phyloP scores from a whole-genome alignment of 2,329 filamentous ascomycete genomes.

The Harringtonia lauricola region DNA sequence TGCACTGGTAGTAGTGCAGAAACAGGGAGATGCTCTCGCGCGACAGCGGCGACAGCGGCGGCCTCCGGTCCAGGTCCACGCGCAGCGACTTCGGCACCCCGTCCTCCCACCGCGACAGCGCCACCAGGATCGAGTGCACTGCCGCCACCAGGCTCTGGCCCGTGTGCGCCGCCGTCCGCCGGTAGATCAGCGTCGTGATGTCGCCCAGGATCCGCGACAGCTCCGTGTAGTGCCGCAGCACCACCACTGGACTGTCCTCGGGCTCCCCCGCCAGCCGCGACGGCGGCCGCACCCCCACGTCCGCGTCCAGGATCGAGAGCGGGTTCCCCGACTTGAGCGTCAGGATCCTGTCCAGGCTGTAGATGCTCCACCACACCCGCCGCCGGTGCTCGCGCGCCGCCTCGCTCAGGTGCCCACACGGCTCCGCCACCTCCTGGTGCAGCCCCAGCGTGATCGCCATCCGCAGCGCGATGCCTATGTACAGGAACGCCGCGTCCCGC shows the following conservation, averaged over 20 bases:
- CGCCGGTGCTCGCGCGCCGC: constrained; percentile 35
- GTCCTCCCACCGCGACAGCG: constrained; percentile 37
- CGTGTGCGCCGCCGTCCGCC: constrained; percentile 22
- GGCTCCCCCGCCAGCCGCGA: constrained; percentile 25
- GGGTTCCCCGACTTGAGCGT: constrained; percentile 44
- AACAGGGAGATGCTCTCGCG: constrained; percentile 28
- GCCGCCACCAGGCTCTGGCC: constrained; percentile 32
- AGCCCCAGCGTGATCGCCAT: constrained; percentile 46
- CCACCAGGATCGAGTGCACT: constrained; percentile 37
- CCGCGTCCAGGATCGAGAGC: constrained; percentile 41
- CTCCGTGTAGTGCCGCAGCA: constrained; percentile 39
- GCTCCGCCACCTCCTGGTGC: constrained; percentile 37
- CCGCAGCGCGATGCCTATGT: constrained; percentile 40
- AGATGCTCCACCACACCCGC: constrained; percentile 45
- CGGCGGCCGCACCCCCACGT: constrained; percentile 33
- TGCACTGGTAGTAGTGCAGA: constrained; percentile 44
- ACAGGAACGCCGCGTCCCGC: constrained; percentile 42
- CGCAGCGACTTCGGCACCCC: constrained; percentile 34
- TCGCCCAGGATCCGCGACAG: constrained; percentile 40
- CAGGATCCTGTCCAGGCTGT: constrained; percentile 41
- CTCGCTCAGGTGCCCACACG: constrained; percentile 23
- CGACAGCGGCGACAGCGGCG: constrained; percentile 24
- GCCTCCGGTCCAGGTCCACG: constrained; percentile 33
- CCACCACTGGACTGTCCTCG: constrained; percentile 31
- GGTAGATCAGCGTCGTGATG: constrained; percentile 35